Evolutionary conservation across 2,329 filamentous ascomycete species (phyloP).

Genomic region (Cladosporium sp.): DNA sequence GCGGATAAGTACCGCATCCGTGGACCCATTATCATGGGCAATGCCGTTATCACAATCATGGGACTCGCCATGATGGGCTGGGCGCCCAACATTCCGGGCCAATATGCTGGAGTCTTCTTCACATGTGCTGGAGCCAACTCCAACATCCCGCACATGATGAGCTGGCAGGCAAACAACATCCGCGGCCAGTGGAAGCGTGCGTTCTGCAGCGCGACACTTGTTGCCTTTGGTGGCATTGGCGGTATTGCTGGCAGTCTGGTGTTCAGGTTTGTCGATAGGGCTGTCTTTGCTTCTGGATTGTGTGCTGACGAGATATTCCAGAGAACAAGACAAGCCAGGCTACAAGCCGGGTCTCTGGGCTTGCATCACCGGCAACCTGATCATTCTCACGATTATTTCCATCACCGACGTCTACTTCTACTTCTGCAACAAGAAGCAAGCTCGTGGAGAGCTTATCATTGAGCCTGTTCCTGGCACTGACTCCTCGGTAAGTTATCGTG

Average conservation of each 20-base stretch:
- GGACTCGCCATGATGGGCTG: slow-evolving; percentile 31
- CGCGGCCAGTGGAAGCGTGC: slow-evolving; percentile 85
- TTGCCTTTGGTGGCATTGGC: slow-evolving; percentile 75
- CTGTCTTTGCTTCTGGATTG: slow-evolving; percentile 62
- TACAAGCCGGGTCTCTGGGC: slow-evolving; percentile 29
- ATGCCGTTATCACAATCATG: slow-evolving; percentile 29
- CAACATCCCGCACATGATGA: slow-evolving; percentile 71
- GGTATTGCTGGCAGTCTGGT: slow-evolving; percentile 74
- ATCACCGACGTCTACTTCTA: slow-evolving; percentile 26
- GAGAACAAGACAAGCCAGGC: slow-evolving; percentile 37
- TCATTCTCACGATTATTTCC: slow-evolving; percentile 27
- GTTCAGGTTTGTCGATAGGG: slow-evolving; percentile 65
- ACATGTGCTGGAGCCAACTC: slow-evolving; percentile 74
- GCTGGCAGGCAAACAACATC: slow-evolving; percentile 84
- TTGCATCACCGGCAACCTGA: slow-evolving; percentile 26
- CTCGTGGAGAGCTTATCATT: slow-evolving; percentile 24
- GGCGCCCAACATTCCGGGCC: slow-evolving; percentile 37
- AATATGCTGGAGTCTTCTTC: slow-evolving; percentile 73
- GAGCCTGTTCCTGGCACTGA: slow-evolving; percentile 26
- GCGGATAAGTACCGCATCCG: slow-evolving; percentile 27
- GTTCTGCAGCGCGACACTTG: slow-evolving; percentile 71
- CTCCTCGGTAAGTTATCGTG: not conserved
- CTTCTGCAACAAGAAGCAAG: slow-evolving; percentile 26
- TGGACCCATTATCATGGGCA: slow-evolving; percentile 25
- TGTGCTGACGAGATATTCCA: slow-evolving; percentile 48